phyloP scores from a whole-genome alignment of 2,329 filamentous ascomycete species.

The Aspergillus tamarii region DNA sequence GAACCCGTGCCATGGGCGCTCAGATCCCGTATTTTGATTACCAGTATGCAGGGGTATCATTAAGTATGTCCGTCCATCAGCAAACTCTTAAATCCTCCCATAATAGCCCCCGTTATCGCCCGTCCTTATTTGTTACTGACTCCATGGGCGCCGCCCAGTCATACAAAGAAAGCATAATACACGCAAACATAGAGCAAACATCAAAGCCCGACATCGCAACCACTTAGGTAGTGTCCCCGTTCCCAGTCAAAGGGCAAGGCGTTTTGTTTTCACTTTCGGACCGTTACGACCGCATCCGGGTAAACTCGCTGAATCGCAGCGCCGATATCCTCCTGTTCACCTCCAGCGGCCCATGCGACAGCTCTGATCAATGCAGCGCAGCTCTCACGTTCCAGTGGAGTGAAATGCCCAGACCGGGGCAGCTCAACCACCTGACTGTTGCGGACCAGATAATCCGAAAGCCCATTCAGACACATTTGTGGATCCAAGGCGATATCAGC shows the following conservation, averaged over 20 bases:
- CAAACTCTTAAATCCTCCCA: background rate
- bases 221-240: background rate
- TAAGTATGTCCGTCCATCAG: background rate
- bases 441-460: slow-evolving; percentile 54
- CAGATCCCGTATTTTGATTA: slow-evolving; percentile 5
- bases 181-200: background rate
- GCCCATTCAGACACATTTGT: slow-evolving; percentile 55
- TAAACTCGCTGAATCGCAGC: slow-evolving; percentile 35
- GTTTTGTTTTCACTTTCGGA: slow-evolving; percentile 34
- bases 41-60: background rate
- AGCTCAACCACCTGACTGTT: slow-evolving; percentile 56
- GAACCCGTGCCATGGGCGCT: slow-evolving; percentile 3
- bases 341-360: slow-evolving; percentile 42
- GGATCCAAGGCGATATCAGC: slow-evolving; percentile 56
- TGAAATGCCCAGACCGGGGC: slow-evolving; percentile 57
- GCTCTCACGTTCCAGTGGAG: slow-evolving; percentile 52
- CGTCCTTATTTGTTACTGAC: background rate
- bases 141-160: background rate
- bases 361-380: slow-evolving; percentile 47
- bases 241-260: background rate
- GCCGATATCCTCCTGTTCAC: slow-evolving; percentile 41
- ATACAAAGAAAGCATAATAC: background rate
- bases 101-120: background rate
- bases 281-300: slow-evolving; percentile 34
- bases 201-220: background rate